Percentiles rank a stretch among this genome's conserved stretches.
Conservation (phyloP, 1,139 yeast species). For the Arxiozyma slooffiae region DNA sequence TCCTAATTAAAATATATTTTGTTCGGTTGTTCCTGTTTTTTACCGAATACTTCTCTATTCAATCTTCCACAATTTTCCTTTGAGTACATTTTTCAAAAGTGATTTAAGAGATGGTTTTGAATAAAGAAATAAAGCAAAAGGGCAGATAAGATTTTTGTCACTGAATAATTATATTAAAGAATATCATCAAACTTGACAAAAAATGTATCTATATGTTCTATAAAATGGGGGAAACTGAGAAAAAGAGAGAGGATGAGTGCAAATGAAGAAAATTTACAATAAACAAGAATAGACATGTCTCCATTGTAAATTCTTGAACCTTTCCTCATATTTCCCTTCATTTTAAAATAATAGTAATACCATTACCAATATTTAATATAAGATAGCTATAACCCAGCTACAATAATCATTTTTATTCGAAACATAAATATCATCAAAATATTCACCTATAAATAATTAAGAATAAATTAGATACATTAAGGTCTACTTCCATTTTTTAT, state of each 20-base stretch:
- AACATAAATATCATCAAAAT: background rate
- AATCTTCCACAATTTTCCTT: no score
- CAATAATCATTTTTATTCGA: background rate
- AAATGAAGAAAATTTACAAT: no score
- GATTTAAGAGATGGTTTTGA: background rate
- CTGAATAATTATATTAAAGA: background rate
- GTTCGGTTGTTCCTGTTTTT: no score
- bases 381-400: no score
- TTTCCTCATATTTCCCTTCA: background rate
- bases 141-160: no score
- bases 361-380: no score
- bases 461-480: constrained; percentile 1
- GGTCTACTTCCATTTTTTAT: background rate
- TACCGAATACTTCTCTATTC: no score
- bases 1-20: no score
- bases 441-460: background rate
- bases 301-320: background rate
- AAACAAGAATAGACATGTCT: background rate
- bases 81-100: background rate
- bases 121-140: no score
- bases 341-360: no score
- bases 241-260: background rate
- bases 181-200: background rate
- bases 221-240: no score
- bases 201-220: background rate